phyloP scores from a whole-genome alignment of 1,139 yeast genomes.

The Insectozyma bohioensis region DNA sequence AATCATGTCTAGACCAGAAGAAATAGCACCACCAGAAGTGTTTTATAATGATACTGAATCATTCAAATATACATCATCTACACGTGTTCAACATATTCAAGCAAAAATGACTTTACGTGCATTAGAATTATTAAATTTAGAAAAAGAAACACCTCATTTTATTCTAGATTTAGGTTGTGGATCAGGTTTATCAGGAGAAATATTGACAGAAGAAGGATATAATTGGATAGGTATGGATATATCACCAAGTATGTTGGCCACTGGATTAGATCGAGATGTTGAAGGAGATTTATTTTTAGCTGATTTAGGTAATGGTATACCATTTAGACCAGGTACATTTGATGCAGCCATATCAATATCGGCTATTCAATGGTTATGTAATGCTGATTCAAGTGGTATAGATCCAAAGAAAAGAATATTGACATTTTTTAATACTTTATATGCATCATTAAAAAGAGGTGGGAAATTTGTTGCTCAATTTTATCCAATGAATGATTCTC shows the following conservation, averaged over 20 bases:
- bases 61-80: constrained; percentile 81
- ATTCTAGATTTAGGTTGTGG: constrained; percentile 96
- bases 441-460: constrained; percentile 84
- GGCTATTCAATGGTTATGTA: constrained; percentile 97
- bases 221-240: constrained; percentile 97
- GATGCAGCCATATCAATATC: constrained; percentile 96
- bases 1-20: constrained; percentile 96
- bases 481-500: constrained; percentile 88
- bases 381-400: constrained; percentile 80
- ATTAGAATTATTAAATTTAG: constrained; percentile 75
- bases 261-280: constrained; percentile 86
- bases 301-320: constrained; percentile 93
- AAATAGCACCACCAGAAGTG: constrained; percentile 95
- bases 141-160: constrained; percentile 62
- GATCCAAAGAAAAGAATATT: constrained; percentile 86
- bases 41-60: constrained; percentile 92
- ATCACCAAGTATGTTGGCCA: constrained; percentile 93
- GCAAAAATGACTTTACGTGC: constrained; percentile 97
- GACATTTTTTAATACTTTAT: constrained; percentile 83
- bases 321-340: constrained; percentile 93
- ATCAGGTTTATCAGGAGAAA: constrained; percentile 94
- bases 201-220: constrained; percentile 89
- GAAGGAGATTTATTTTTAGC: constrained; percentile 91
- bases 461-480: constrained; percentile 98
- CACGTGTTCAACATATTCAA: constrained; percentile 97